Conservation (phyloP, 2,329 filamentous ascomycete species). For the Fonsecaea pedrosoi region DNA sequence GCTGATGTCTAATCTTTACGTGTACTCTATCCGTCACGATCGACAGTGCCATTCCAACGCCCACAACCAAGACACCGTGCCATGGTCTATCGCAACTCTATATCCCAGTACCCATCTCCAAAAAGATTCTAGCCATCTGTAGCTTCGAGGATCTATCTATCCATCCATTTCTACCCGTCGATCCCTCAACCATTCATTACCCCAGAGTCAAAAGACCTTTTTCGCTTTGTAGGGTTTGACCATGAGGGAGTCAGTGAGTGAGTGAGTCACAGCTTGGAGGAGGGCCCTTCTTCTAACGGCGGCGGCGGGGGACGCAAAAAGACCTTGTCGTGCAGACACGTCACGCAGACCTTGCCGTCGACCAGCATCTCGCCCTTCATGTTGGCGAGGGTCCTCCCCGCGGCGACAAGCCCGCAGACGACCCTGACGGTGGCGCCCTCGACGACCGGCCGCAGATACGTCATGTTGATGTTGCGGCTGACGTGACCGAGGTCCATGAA, state of each 20-base stretch:
- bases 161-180: not conserved
- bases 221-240: too few relatives aligned
- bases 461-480: not conserved
- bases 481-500: conserved; percentile 1
- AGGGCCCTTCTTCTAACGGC: too few relatives aligned
- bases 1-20: too few relatives aligned
- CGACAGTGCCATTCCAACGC: not conserved
- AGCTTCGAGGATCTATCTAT: not conserved
- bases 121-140: not conserved
- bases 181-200: not conserved
- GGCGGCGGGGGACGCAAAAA: not conserved
- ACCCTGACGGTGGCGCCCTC: not conserved
- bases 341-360: conserved; percentile 2
- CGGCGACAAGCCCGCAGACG: not conserved
- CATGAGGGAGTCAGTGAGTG: too few relatives aligned
- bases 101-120: not conserved
- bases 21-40: not conserved
- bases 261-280: not conserved
- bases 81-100: not conserved
- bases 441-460: not conserved
- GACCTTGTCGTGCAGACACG: conserved; percentile 4
- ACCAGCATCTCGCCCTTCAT: not conserved
- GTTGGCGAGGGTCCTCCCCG: not conserved
- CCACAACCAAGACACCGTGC: not conserved
- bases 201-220: not conserved